phyloP scores from a whole-genome alignment of 169 alveolate species.

The Cryptosporidium sp. region DNA sequence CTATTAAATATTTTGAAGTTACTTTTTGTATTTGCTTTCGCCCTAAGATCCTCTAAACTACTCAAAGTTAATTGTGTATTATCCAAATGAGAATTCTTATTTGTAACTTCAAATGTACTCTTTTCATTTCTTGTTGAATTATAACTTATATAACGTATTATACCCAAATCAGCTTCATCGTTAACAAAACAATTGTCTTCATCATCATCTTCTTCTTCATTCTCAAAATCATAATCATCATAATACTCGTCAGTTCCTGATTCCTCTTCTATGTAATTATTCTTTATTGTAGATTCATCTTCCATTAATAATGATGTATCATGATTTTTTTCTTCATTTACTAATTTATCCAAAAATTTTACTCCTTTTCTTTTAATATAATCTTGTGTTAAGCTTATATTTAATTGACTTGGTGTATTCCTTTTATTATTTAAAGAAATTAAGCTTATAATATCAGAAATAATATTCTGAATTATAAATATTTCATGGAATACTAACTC shows the following conservation, averaged over 20 bases:
- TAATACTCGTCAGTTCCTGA: slow-evolving; percentile 16
- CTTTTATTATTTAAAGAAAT: neutral
- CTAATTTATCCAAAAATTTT: neutral
- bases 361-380: neutral
- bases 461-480: slow-evolving; percentile 12
- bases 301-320: neutral
- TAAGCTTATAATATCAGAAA: neutral
- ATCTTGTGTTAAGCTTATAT: neutral
- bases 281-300: neutral
- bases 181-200: slow-evolving; percentile 52
- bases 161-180: slow-evolving; percentile 22
- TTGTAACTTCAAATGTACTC: slow-evolving; percentile 47
- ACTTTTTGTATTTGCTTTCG: neutral
- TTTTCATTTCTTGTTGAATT: slow-evolving; percentile 25
- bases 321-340: neutral
- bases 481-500: slow-evolving; percentile 1
- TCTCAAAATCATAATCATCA: slow-evolving; percentile 20
- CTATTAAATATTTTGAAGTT: neutral
- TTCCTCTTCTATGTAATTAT: neutral
- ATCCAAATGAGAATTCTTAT: slow-evolving; percentile 22
- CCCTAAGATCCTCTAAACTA: neutral
- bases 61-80: slow-evolving; percentile 47
- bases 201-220: slow-evolving; percentile 50
- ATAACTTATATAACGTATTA: slow-evolving; percentile 8
- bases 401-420: neutral